A percentile compares a stretch with the other conserved stretches of the same genome.
Conservation (phyloP, 495 filamentous ascomycete genomes). For the Lophiostoma macrostomum region DNA sequence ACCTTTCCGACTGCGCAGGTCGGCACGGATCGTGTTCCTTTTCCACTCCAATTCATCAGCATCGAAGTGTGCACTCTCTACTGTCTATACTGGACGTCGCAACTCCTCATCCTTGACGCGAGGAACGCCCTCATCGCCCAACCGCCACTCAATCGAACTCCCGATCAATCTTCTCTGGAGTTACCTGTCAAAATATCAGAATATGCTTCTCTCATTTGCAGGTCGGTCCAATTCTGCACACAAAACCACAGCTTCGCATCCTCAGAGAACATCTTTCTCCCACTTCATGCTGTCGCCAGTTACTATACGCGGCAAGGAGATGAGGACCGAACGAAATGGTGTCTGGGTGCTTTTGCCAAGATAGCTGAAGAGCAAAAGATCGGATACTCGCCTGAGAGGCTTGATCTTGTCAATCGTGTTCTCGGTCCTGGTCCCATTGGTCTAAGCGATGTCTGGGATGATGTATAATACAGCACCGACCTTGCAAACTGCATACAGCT, state of each 20-base stretch:
- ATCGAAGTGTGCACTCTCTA: conserved; percentile 24
- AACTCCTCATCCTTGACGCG: conserved; percentile 19
- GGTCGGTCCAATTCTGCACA: conserved; percentile 23
- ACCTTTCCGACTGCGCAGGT: conserved; percentile 4
- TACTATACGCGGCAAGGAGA: conserved; percentile 17
- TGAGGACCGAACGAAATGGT: conserved; percentile 17
- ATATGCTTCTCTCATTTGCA: conserved; percentile 23
- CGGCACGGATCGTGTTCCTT: conserved; percentile 5
- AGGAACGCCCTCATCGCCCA: conserved; percentile 2
- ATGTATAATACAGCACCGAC: too few relatives aligned
- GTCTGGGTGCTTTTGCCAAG: conserved; percentile 1
- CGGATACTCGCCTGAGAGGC: conserved; percentile 1
- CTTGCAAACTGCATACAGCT: too few relatives aligned
- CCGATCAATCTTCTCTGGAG: neutral
- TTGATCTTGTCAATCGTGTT: too few relatives aligned
- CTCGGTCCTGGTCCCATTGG: too few relatives aligned
- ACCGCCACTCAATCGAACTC: neutral
- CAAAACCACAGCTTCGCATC: conserved; percentile 8
- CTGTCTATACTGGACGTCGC: conserved; percentile 16
- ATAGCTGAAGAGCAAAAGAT: conserved; percentile 23
- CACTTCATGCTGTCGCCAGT: conserved; percentile 2
- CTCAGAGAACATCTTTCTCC: conserved; percentile 21
- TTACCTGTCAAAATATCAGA: conserved; percentile 6
- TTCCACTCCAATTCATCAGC: conserved; percentile 22
- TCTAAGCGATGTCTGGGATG: too few relatives aligned